Evolutionary conservation across 75 land plant species (phyloP), one percentile per base, ranked within the genome.

Genomic region (Selaginella tamariscina): DNA sequence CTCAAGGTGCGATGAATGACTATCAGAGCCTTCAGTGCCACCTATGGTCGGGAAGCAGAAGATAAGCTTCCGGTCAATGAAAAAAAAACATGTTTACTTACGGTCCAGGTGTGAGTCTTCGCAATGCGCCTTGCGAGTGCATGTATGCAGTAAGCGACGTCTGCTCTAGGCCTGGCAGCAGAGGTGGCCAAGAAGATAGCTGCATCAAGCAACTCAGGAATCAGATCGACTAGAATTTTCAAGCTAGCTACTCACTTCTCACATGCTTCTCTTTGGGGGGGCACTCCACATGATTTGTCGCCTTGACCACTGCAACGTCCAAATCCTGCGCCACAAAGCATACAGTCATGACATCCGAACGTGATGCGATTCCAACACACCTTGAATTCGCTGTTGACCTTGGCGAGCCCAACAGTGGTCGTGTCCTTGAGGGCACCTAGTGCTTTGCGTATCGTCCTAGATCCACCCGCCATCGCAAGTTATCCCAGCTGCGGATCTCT

Each of bases 241-340:
- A 9, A 18, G 66, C 32, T 15, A 68, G 2, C 24, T 0, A 69
- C 98, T 87, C 72, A 90, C 98, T 91, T 74, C 88, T 68, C 9
- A 94, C 79, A 72, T 94, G 96, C 26, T 94, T 78, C 72, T 94
- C 98, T 71, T 94, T 94, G 0, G 98, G 98, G 11, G 98, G 96
- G 66, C 88, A 82, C 63, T 94, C 96, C 18, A 80, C 88, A 54
- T 94, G 98, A 69, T 85, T 94, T 11, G 98, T 94, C 0, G 98
- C 98, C 78, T 94, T 94, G n/a, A 94, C 98, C 24, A 94, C 78
- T 2, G 96, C 96, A 31, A 94, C 77, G 57, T 94, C 98, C 80
- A 94, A 70, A 56, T 94, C 98, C 98, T 94, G 71, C 56, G 64
- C 74, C 23, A 13, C 32, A 31, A 64, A 39, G 68, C 27, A 54